phyloP scores from a whole-genome alignment of 2,329 filamentous ascomycete species.

The Fusarium palustre region DNA sequence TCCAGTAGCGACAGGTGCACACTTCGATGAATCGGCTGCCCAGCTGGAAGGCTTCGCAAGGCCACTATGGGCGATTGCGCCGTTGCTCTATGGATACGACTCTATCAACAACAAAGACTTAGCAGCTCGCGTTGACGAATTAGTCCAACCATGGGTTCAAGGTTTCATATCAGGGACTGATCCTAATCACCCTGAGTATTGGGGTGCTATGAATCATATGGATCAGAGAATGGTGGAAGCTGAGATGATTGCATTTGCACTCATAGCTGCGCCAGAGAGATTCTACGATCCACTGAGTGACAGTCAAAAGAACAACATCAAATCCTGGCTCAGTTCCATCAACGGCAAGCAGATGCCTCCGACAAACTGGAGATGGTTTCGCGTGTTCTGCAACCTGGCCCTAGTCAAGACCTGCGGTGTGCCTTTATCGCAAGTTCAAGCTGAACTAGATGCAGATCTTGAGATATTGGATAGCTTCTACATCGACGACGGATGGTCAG shows the following conservation, averaged over 20 bases:
- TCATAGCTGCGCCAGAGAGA: constrained; percentile 56
- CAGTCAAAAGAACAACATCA: constrained; percentile 52
- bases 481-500: constrained; percentile 59
- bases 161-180: constrained; percentile 51
- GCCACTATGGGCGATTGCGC: constrained; percentile 53
- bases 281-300: constrained; percentile 50
- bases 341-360: constrained; percentile 59
- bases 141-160: constrained; percentile 49
- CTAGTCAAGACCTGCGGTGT: constrained; percentile 57
- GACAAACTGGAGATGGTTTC: constrained; percentile 66
- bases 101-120: constrained; percentile 45
- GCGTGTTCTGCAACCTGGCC: constrained; percentile 62
- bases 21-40: constrained; percentile 59
- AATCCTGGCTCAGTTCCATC: constrained; percentile 56
- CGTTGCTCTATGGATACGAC: constrained; percentile 54
- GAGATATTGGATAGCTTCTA: constrained; percentile 60
- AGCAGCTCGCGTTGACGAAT: constrained; percentile 1
- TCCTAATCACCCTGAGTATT: constrained; percentile 55
- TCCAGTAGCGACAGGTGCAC: constrained; percentile 53
- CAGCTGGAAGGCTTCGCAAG: constrained; percentile 60
- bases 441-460: constrained; percentile 57
- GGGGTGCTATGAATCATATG: constrained; percentile 58
- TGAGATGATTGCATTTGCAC: constrained; percentile 62
- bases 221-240: constrained; percentile 68
- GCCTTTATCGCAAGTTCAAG: constrained; percentile 49